phyloP scores from a whole-genome alignment of 805 yeast genomes.

The Clavispora phyllophila region DNA sequence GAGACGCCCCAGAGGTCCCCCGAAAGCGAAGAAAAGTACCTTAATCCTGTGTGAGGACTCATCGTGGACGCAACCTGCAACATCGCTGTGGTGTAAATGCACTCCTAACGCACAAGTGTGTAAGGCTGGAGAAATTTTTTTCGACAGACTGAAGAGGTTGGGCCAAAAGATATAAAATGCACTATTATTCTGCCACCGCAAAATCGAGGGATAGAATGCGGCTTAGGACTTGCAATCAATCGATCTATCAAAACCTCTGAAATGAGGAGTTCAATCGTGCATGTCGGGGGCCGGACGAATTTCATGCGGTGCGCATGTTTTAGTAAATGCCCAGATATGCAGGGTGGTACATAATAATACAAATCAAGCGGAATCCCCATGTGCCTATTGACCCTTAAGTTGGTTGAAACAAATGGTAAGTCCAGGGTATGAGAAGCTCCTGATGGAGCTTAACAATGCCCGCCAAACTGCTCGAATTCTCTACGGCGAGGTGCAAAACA shows the following conservation, averaged over 20 bases:
- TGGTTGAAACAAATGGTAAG: not conserved
- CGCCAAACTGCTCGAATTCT: slow-evolving; percentile 18
- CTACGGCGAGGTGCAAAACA: slow-evolving; percentile 45
- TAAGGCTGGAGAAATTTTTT: not conserved
- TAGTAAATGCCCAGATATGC: not conserved
- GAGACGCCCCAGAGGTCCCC: slow-evolving; percentile 3
- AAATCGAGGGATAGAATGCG: no score
- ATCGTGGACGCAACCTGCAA: not conserved
- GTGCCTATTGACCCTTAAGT: not conserved
- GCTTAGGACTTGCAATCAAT: no score
- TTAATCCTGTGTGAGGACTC: not conserved
- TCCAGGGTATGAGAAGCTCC: not conserved
- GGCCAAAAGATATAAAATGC: no score
- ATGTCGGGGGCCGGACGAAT: not conserved
- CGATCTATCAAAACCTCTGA: no score
- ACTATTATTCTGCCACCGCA: no score
- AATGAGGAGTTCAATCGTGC: no score
- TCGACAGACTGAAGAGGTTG: no score
- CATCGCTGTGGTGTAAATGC: no score
- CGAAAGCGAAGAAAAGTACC: slow-evolving; percentile 1
- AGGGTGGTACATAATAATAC: not conserved
- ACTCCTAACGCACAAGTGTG: not conserved
- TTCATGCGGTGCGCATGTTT: not conserved
- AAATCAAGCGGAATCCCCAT: not conserved
- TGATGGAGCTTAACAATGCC: not conserved